These are phyloP conservation scores for Myriosclerotinia curreyana DNA, from an alignment of 2,329 filamentous ascomycete genomes.

Conservation along the genomic window DNA sequence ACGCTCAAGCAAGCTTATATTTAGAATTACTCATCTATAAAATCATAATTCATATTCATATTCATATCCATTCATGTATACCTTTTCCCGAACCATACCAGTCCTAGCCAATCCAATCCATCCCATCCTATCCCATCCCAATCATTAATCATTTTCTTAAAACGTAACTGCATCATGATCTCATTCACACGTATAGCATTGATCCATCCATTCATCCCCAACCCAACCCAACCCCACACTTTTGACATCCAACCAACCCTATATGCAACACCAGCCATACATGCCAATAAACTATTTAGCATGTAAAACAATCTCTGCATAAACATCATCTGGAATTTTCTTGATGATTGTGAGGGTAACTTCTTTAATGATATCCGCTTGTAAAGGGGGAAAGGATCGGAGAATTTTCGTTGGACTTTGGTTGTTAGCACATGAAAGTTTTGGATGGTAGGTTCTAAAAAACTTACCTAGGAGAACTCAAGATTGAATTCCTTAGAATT, in stretches of 20 bases:
- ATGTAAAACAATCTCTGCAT: conserved; percentile 84
- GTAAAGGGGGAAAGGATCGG: conserved; percentile 79
- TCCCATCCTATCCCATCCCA: neutral
- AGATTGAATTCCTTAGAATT: conserved; percentile 77
- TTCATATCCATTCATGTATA: neutral
- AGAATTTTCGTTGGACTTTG: conserved; percentile 84
- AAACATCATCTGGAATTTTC: conserved; percentile 87
- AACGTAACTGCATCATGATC: conserved; percentile 1
- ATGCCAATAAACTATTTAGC: conserved; percentile 55
- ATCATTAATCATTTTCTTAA: conserved; percentile 2
- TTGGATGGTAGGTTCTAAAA: conserved; percentile 12
- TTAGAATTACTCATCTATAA: neutral
- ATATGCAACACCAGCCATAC: neutral
- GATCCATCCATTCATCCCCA: neutral
- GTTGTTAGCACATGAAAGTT: neutral
- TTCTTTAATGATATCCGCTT: conserved; percentile 79
- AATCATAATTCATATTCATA: conserved; percentile 12
- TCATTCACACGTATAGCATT: neutral
- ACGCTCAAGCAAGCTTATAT: neutral
- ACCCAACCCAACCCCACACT: neutral
- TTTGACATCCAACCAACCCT: neutral
- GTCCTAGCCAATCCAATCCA: neutral
- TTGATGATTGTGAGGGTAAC: conserved; percentile 82
- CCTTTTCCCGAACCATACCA: neutral
- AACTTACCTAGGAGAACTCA: conserved; percentile 76